A percentile compares a stretch with the other conserved stretches of the same genome.
These are phyloP conservation scores for Ogataea salicorniae DNA, from an alignment of 805 yeast species.

Conservation along the genomic window DNA sequence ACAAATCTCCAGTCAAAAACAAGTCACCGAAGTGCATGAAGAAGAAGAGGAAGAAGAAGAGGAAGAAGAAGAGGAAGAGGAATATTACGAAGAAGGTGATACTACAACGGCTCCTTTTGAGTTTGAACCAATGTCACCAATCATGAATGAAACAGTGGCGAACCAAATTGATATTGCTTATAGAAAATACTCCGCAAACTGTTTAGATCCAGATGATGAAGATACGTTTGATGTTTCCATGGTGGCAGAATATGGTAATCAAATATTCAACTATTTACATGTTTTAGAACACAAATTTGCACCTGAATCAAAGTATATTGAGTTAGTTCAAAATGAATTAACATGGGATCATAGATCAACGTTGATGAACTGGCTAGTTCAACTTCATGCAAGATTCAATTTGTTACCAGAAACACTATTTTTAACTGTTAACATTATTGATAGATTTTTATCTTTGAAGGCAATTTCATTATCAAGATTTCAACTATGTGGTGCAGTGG, in stretches of 20 bases:
- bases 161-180: slow-evolving; percentile 48
- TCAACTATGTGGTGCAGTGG: slow-evolving; percentile 91
- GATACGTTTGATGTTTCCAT: slow-evolving; percentile 82
- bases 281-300: slow-evolving; percentile 65
- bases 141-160: slow-evolving; percentile 43
- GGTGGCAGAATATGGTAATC: slow-evolving; percentile 90
- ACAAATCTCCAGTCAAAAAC: background rate
- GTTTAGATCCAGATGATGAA: slow-evolving; percentile 70
- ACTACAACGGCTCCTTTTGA: slow-evolving; percentile 5
- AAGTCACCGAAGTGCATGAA: background rate
- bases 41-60: slow-evolving; percentile 12
- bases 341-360: slow-evolving; percentile 71
- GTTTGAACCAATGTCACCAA: slow-evolving; percentile 54
- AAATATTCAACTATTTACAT: slow-evolving; percentile 76
- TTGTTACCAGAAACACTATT: slow-evolving; percentile 81
- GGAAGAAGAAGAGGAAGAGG: slow-evolving; percentile 16
- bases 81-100: slow-evolving; percentile 2
- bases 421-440: slow-evolving; percentile 79
- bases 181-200: slow-evolving; percentile 42
- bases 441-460: slow-evolving; percentile 68
- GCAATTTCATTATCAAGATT: slow-evolving; percentile 77
- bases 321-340: slow-evolving; percentile 67
- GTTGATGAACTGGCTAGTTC: slow-evolving; percentile 85
- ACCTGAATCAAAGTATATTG: slow-evolving; percentile 74
- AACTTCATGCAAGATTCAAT: slow-evolving; percentile 77